phyloP scores from a whole-genome alignment of 2,329 filamentous ascomycete species.

The Nectriaceae sp. region DNA sequence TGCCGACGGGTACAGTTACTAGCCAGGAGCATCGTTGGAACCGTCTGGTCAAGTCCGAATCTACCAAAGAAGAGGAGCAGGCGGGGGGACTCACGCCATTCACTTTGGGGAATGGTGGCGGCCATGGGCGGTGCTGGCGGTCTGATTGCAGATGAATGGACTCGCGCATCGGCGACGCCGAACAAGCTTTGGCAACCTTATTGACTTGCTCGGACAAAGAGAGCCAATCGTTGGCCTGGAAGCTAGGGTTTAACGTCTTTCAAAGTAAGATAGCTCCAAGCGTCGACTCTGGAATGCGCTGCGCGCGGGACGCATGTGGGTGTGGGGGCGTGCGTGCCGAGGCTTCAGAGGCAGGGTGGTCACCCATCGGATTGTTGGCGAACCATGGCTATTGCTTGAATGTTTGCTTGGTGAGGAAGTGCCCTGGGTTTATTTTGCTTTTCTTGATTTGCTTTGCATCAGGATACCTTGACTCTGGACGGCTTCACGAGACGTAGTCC shows the following conservation, averaged over 20 bases:
- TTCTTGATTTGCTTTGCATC: slow-evolving; percentile 2
- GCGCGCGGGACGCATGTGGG: slow-evolving; percentile 8
- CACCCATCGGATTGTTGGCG: slow-evolving; percentile 5
- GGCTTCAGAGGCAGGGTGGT: slow-evolving; percentile 13
- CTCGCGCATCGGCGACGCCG: slow-evolving; percentile 29
- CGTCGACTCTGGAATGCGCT: slow-evolving; percentile 29
- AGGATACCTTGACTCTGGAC: slow-evolving; percentile 2
- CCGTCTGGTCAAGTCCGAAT: slow-evolving; percentile 13
- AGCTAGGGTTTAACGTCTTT: background rate
- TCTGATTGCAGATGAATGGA: slow-evolving; percentile 18
- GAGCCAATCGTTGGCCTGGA: slow-evolving; percentile 17
- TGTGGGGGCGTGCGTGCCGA: slow-evolving; percentile 13
- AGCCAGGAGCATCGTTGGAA: slow-evolving; percentile 5
- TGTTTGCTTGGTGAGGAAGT: background rate
- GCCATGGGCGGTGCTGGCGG: slow-evolving; percentile 8
- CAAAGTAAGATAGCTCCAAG: background rate
- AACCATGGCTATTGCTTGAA: slow-evolving; percentile 4
- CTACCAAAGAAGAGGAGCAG: slow-evolving; percentile 19
- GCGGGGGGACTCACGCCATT: slow-evolving; percentile 19
- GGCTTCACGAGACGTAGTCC: background rate
- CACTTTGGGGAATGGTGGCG: slow-evolving; percentile 14
- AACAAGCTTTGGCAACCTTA: slow-evolving; percentile 28
- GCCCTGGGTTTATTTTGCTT: too few species aligned
- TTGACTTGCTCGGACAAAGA: slow-evolving; percentile 10
- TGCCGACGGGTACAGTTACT: slow-evolving; percentile 12